phyloP scores from a whole-genome alignment of 371 early-diverging fungal species.

The Apophysomyces ossiformis region DNA sequence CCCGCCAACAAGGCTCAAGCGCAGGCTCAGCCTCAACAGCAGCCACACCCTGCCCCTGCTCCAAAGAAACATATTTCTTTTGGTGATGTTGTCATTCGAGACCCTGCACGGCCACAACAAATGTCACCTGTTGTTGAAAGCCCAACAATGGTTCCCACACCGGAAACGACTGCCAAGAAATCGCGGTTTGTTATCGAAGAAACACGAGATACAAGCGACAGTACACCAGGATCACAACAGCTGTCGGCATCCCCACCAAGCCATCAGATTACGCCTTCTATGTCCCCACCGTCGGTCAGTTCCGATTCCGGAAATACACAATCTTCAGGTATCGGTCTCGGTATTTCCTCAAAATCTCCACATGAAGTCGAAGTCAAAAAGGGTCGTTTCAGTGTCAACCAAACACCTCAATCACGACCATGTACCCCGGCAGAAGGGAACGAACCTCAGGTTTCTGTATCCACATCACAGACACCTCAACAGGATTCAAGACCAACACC shows the following conservation, averaged over 20 bases:
- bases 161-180: slow-evolving; percentile 33
- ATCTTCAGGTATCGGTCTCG: not conserved
- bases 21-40: slow-evolving; percentile 3
- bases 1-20: not conserved
- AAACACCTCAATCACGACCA: slow-evolving; percentile 20
- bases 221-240: slow-evolving; percentile 25
- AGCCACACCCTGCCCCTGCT: slow-evolving; percentile 4
- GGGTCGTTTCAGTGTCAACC: slow-evolving; percentile 68
- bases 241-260: slow-evolving; percentile 39
- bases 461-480: slow-evolving; percentile 11
- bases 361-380: slow-evolving; percentile 56
- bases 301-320: slow-evolving; percentile 15
- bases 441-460: slow-evolving; percentile 2
- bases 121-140: slow-evolving; percentile 5
- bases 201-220: slow-evolving; percentile 9
- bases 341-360: slow-evolving; percentile 7
- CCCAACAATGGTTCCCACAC: slow-evolving; percentile 12
- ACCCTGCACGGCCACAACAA: slow-evolving; percentile 21
- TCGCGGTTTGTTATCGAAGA: slow-evolving; percentile 64
- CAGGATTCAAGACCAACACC: slow-evolving; percentile 15
- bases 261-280: slow-evolving; percentile 26
- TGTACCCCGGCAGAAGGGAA: slow-evolving; percentile 5
- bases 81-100: slow-evolving; percentile 50
- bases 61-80: slow-evolving; percentile 52
- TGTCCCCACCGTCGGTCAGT: slow-evolving; percentile 6